These are phyloP conservation scores for Yamagishiella unicocca DNA, from an alignment of 139 green algal species.

Conservation along the genomic window DNA sequence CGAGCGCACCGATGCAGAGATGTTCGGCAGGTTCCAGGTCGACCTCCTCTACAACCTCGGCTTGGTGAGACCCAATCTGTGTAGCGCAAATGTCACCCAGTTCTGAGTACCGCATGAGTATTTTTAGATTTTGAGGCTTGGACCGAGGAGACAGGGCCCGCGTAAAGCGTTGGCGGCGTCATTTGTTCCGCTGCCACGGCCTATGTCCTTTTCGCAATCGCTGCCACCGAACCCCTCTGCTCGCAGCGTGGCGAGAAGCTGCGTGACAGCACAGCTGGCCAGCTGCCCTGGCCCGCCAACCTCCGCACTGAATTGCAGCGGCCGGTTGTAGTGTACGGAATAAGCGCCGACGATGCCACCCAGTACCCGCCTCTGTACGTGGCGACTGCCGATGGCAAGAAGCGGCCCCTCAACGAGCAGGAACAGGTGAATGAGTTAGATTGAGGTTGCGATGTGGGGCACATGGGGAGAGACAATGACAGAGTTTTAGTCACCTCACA, in stretches of 20 bases:
- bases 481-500: not conserved
- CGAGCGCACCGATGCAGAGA: constrained; percentile 43
- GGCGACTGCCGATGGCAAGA: constrained; percentile 1
- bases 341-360: constrained; percentile 42
- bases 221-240: not conserved
- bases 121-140: not conserved
- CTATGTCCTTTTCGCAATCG: not conserved
- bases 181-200: not conserved
- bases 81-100: not conserved
- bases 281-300: constrained; percentile 15
- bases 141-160: not conserved
- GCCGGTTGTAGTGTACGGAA: constrained; percentile 63
- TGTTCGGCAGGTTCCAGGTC: constrained; percentile 54
- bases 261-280: not conserved
- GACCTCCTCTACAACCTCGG: constrained; percentile 69
- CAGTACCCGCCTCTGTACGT: constrained; percentile 56
- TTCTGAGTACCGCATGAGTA: not conserved
- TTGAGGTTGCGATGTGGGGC: not conserved
- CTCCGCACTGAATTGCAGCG: not conserved
- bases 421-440: constrained; percentile 11
- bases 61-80: constrained; percentile 50
- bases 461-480: not conserved
- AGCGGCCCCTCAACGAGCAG: constrained; percentile 53
- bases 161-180: not conserved
- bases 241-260: constrained; percentile 41